Conservation (phyloP, 345 rosid genomes). For the Eucalyptus curtisii region DNA sequence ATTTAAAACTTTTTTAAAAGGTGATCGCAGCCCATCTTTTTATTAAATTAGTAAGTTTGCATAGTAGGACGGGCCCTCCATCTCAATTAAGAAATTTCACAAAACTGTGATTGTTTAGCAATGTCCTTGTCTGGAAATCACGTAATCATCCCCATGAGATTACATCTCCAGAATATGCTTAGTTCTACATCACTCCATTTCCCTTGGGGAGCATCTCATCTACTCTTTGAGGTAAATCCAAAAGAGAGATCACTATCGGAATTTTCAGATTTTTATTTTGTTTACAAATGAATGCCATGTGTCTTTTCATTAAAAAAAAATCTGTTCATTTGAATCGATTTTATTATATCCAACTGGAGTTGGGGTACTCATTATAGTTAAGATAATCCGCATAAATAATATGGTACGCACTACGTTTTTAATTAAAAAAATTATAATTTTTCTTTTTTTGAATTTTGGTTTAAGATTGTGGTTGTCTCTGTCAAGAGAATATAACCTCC, state of each 20-base stretch:
- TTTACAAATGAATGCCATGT: not conserved
- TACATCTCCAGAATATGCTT: not conserved
- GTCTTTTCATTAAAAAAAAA: not conserved
- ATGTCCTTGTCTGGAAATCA: not conserved
- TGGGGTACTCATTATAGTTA: not conserved
- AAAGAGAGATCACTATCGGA: not conserved
- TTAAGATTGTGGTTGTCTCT: not conserved
- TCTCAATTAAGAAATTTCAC: not conserved
- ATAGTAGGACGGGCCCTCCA: not conserved
- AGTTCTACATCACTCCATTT: not conserved
- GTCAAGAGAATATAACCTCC: not conserved
- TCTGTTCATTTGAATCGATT: not conserved
- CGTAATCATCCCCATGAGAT: not conserved
- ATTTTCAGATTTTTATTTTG: not conserved
- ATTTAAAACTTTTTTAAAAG: not conserved
- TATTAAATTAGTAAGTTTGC: not conserved
- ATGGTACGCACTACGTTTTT: not conserved
- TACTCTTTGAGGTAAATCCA: not conserved
- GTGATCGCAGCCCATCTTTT: not conserved
- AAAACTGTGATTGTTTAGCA: not conserved
- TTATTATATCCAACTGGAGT: not conserved
- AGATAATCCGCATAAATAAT: not conserved
- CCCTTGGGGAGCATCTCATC: not conserved
- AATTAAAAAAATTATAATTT: not conserved
- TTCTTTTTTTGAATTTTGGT: not conserved